A percentile compares a stretch with the other conserved stretches of the same genome.
Evolutionary conservation across 2,329 filamentous ascomycete species (phyloP).

Genomic region (Lecanicillium sp.): DNA sequence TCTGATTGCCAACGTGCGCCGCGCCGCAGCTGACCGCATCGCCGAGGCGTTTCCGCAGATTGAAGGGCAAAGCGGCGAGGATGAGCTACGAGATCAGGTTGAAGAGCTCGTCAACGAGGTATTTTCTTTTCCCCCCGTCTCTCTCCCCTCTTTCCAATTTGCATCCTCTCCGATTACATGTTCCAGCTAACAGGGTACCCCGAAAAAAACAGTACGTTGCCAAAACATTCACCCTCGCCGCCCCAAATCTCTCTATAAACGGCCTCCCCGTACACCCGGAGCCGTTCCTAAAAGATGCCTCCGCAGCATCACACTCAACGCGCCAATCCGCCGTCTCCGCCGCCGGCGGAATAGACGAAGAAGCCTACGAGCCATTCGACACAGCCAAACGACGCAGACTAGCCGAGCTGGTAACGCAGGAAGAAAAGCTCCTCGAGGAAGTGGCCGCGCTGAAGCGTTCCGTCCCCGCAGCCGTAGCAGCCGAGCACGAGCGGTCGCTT

Average conservation of each 20-base stretch:
- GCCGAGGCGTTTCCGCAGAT: slow-evolving; percentile 60
- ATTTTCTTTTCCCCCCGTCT: slow-evolving; percentile 9
- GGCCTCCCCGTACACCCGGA: slow-evolving; percentile 41
- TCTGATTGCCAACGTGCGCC: slow-evolving; percentile 60
- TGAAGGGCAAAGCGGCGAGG: slow-evolving; percentile 37
- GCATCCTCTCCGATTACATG: too few relatives aligned
- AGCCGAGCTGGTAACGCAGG: slow-evolving; percentile 51
- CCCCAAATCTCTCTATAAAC: slow-evolving; percentile 55
- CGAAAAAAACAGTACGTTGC: slow-evolving; percentile 44
- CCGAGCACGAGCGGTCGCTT: slow-evolving; percentile 31
- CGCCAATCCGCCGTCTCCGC: slow-evolving; percentile 18
- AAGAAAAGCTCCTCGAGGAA: slow-evolving; percentile 56
- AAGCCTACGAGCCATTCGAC: slow-evolving; percentile 52
- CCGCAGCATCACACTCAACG: slow-evolving; percentile 11
- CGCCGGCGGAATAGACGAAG: slow-evolving; percentile 10
- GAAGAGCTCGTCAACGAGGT: slow-evolving; percentile 53
- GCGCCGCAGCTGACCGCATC: slow-evolving; percentile 59
- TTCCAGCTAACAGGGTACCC: not conserved
- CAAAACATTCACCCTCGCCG: slow-evolving; percentile 49
- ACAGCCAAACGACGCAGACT: slow-evolving; percentile 48
- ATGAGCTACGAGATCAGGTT: slow-evolving; percentile 50
- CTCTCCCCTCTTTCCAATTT: not conserved
- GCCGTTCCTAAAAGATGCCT: slow-evolving; percentile 25
- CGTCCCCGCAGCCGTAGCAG: slow-evolving; percentile 38
- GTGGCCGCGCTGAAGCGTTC: slow-evolving; percentile 51